Percentiles rank a stretch among this genome's conserved stretches.
Conservation (phyloP, 2,329 filamentous ascomycete genomes). For the Phoma sp. region DNA sequence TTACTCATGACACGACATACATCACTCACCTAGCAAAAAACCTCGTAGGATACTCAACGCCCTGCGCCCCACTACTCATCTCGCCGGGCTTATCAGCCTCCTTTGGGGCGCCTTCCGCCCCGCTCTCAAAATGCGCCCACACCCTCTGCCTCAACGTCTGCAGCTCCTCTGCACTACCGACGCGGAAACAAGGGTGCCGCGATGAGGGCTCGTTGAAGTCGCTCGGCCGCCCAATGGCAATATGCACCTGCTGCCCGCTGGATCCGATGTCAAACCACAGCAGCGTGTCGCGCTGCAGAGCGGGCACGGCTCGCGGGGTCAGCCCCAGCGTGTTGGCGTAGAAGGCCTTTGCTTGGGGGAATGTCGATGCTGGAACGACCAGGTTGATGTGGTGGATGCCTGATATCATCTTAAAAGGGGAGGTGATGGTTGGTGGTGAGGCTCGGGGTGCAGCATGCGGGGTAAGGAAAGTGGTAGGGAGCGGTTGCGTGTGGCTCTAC, state of each 20-base stretch:
- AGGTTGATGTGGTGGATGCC: conserved; percentile 28
- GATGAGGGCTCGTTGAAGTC: conserved; percentile 39
- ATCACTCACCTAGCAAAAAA: conserved; percentile 61
- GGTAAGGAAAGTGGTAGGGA: too few species aligned
- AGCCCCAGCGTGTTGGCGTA: conserved; percentile 59
- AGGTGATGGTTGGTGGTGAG: neutral
- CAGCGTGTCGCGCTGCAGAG: conserved; percentile 57
- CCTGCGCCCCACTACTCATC: conserved; percentile 51
- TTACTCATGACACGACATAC: neutral
- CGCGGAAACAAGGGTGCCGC: conserved; percentile 65
- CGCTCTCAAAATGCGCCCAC: conserved; percentile 58
- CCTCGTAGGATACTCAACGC: conserved; percentile 64
- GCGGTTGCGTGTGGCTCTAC: neutral
- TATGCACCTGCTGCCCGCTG: conserved; percentile 63
- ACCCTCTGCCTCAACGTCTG: conserved; percentile 55
- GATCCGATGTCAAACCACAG: conserved; percentile 67
- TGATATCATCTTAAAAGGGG: conserved; percentile 19
- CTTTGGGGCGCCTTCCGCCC: conserved; percentile 58
- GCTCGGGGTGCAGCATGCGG: neutral
- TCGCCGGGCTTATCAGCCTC: conserved; percentile 63
- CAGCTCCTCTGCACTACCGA: conserved; percentile 58
- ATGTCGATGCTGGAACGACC: conserved; percentile 16
- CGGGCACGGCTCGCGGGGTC: conserved; percentile 59
- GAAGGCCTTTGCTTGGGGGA: conserved; percentile 19
- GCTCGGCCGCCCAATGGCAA: conserved; percentile 54